Percentiles rank a stretch among this genome's conserved stretches.
phyloP scores from a whole-genome alignment of 176 grass and related monocot genomes.

The Triticum dicoccoides region DNA sequence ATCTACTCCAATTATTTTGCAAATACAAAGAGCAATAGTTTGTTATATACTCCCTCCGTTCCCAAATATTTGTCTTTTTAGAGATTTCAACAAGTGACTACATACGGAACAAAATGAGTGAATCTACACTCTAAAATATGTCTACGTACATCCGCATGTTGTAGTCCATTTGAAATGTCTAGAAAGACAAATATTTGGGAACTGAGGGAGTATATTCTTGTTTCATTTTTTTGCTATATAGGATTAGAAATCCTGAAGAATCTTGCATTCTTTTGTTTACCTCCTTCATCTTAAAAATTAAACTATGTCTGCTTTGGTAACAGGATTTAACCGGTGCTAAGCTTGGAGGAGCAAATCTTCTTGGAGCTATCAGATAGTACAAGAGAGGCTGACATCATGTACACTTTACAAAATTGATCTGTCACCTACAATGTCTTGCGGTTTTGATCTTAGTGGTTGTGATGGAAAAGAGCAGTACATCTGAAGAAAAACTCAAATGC shows the following conservation, averaged over 20 bases:
- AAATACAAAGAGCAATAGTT: background rate
- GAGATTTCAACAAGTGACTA: too few relatives aligned
- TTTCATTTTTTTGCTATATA: background rate
- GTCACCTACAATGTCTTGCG: background rate
- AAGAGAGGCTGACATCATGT: conserved; percentile 2
- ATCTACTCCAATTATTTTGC: background rate
- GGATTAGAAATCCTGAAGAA: background rate
- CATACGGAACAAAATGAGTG: too few relatives aligned
- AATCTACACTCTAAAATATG: too few relatives aligned
- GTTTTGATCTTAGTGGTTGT: background rate
- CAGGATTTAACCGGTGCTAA: conserved; percentile 84
- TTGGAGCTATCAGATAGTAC: conserved; percentile 74
- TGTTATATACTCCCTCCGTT: background rate
- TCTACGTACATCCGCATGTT: too few relatives aligned
- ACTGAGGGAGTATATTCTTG: too few relatives aligned
- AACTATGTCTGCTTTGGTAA: conserved; percentile 20
- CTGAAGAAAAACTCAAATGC: background rate
- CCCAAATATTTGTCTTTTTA: too few relatives aligned
- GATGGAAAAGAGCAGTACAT: background rate
- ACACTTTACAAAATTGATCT: conserved; percentile 9
- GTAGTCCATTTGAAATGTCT: too few relatives aligned
- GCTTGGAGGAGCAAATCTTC: conserved; percentile 90
- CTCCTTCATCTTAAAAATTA: background rate
- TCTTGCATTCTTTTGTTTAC: background rate
- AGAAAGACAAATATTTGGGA: too few relatives aligned